Evolutionary conservation across 805 yeast genomes (phyloP).

Genomic region (Lipomyces mesembrius): DNA sequence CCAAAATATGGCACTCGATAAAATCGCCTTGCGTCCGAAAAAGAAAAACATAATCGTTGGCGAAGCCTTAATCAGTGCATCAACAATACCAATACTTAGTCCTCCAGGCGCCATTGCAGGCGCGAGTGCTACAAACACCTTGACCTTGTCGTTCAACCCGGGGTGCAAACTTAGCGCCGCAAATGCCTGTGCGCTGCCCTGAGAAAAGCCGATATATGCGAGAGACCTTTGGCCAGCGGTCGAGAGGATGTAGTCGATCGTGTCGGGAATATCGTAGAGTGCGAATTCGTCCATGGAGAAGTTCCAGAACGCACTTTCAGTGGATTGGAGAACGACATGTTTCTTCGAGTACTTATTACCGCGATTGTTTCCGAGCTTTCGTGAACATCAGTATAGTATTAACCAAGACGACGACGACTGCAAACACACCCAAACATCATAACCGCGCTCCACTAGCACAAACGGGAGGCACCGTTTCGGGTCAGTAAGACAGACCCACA

Average conservation of each 20-base stretch:
- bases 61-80: conserved; percentile 72
- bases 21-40: conserved; percentile 73
- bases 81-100: conserved; percentile 73
- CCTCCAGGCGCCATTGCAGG: conserved; percentile 96
- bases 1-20: conserved; percentile 83
- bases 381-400: conserved; percentile 41
- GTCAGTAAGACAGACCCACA: conserved; percentile 64
- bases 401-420: not conserved
- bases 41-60: conserved; percentile 71
- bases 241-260: conserved; percentile 71
- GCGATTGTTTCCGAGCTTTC: conserved; percentile 86
- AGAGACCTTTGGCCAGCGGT: conserved; percentile 54
- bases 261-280: conserved; percentile 82
- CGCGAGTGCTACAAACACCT: conserved; percentile 76
- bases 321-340: conserved; percentile 57
- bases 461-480: conserved; percentile 69
- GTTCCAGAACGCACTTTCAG: conserved; percentile 73
- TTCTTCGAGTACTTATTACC: conserved; percentile 92
- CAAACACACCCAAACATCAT: conserved; percentile 61
- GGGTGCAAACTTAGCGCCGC: conserved; percentile 74
- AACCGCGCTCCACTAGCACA: conserved; percentile 75
- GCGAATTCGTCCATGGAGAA: conserved; percentile 93
- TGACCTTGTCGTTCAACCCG: conserved; percentile 59
- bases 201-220: conserved; percentile 85
- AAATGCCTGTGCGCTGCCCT: conserved; percentile 92